Percentiles rank a stretch among this genome's conserved stretches.
These are phyloP conservation scores for Euphorbia celastroides DNA, from an alignment of 441 rosid genomes.

Conservation along the genomic window DNA sequence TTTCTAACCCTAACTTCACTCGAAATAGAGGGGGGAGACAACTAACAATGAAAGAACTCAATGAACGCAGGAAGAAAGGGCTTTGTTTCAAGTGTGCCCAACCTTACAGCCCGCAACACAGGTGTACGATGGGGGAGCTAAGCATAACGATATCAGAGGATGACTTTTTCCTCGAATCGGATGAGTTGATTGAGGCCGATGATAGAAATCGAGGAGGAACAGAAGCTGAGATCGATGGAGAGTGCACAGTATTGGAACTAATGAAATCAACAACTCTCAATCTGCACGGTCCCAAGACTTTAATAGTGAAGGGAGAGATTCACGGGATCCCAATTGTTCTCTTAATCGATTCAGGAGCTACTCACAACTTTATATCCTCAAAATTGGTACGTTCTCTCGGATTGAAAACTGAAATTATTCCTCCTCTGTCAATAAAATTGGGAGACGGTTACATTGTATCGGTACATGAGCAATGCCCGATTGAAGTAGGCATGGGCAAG, in stretches of 20 bases:
- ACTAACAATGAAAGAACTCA: too few species aligned
- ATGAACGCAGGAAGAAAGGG: too few species aligned
- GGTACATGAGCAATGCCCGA: background rate
- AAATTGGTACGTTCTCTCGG: background rate
- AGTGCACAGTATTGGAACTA: background rate
- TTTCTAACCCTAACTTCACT: too few species aligned
- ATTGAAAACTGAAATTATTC: background rate
- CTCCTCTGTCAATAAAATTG: background rate
- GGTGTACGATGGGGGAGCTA: too few species aligned
- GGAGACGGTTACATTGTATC: background rate
- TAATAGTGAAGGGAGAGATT: background rate
- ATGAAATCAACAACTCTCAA: background rate
- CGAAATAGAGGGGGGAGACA: too few species aligned
- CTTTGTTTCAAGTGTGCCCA: too few species aligned
- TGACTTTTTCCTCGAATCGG: background rate
- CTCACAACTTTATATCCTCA: background rate
- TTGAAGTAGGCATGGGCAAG: background rate
- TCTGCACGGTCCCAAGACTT: background rate
- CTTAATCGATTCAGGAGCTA: background rate
- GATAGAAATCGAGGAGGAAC: background rate
- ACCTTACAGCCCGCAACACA: too few species aligned
- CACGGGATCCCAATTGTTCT: background rate
- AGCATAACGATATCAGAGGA: background rate
- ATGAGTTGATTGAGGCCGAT: background rate
- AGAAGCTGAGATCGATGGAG: background rate